phyloP scores from a whole-genome alignment of 352 stramenopile genomes.

The Globisporangium spinosum region DNA sequence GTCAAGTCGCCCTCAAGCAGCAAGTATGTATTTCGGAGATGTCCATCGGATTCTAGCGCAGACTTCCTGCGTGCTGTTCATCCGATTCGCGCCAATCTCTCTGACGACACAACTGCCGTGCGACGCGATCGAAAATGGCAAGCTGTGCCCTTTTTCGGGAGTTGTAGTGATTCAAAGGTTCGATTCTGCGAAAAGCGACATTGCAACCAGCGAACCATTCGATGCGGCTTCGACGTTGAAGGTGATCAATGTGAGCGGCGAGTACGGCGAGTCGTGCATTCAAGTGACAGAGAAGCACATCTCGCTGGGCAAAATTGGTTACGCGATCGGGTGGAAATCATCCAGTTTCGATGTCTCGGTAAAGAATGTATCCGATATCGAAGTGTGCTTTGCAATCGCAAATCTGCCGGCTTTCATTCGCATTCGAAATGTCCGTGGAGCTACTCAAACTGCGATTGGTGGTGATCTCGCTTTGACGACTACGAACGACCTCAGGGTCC shows the following conservation, averaged over 20 bases:
- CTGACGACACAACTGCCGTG: conserved; percentile 38
- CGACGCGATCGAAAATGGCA: conserved; percentile 61
- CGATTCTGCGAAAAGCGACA: conserved; percentile 14
- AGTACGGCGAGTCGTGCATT: conserved; percentile 63
- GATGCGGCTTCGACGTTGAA: conserved; percentile 62
- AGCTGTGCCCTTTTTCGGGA: conserved; percentile 49
- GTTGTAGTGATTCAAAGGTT: conserved; percentile 80
- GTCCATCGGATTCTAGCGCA: conserved; percentile 43
- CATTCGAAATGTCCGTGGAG: conserved; percentile 38
- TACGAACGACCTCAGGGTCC: conserved; percentile 7
- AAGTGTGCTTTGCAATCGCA: conserved; percentile 54
- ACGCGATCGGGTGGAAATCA: conserved; percentile 69
- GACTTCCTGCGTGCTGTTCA: conserved; percentile 43
- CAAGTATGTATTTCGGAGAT: conserved; percentile 50
- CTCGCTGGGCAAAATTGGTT: conserved; percentile 80
- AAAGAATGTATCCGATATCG: conserved; percentile 67
- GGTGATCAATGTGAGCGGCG: conserved; percentile 50
- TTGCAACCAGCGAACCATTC: conserved; percentile 12
- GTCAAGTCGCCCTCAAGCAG: conserved; percentile 7
- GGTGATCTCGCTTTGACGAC: conserved; percentile 9
- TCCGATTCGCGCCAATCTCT: conserved; percentile 71
- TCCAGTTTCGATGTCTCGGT: conserved; percentile 62
- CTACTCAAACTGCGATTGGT: conserved; percentile 26
- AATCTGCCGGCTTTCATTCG: conserved; percentile 53
- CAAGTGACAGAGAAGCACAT: conserved; percentile 48